Base-by-base conservation (phyloP, 176 grass and related monocot genomes). In the Oryza glaberrima region DNA sequence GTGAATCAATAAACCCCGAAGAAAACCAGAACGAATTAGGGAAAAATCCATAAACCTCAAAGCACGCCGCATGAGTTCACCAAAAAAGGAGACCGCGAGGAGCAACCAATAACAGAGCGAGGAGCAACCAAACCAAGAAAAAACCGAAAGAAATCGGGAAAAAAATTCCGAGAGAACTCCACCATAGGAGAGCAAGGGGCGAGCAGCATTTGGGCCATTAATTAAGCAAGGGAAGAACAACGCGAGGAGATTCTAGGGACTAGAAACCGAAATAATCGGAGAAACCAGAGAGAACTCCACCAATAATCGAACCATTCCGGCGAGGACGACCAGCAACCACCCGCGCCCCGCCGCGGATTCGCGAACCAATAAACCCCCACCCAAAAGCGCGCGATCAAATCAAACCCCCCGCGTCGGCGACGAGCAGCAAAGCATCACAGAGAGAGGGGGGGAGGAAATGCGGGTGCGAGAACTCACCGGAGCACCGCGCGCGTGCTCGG, bases 381-480 rank as follows among this genome's bases (percentile, higher is more conserved):
- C 75, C 67, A 41, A 41, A 38, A 22, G 6, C 81, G 23, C 34
- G 77, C 77, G 25, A 69, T 17, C 51, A 54, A 54, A 41, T 38
- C 36, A 38, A 38, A 38, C 36, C 40, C 40, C 38, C 40, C 40
- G 67, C 67, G 13, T 48, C 20, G 3, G 38, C 52, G 68, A 75
- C 70, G 41, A 12, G 11, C 41, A 38, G 58, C 30, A 2, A 32
- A 32, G 2, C 7, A 47, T 26, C 19, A 34, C 20, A 12, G 14
- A 41, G n/a, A 41, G 40, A 36, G 35, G 35, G 35, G 40, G 40
- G 40, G 40, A 41, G 40, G 40, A 41, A 41, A 41, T 41, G 51
- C 51, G 51, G 15, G 51, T 6, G 25, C 4, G 63, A 58, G 16
- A 47, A 10, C 70, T 70, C 81, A 85, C 82, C 82, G 11, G 65